A percentile compares a stretch with the other conserved stretches of the same genome.
phyloP scores from a whole-genome alignment of 2,329 filamentous ascomycete species.

The Canariomyces notabilis region DNA sequence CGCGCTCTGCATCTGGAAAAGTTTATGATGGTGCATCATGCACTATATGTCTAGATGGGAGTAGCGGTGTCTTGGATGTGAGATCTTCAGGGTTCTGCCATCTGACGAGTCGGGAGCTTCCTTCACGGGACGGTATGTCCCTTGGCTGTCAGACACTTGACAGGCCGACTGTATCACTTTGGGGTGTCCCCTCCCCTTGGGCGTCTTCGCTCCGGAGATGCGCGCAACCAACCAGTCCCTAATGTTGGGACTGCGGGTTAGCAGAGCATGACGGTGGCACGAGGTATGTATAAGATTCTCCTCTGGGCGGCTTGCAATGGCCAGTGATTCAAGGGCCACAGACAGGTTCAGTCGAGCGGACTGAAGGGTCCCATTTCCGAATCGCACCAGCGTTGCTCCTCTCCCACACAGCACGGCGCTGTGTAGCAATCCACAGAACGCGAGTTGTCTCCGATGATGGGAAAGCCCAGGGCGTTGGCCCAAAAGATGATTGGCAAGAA shows the following conservation, averaged over 20 bases:
- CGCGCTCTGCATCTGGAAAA: conserved; percentile 6
- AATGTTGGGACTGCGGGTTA: no score
- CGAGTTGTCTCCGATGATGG: not conserved
- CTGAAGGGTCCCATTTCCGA: no score
- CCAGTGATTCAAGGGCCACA: no score
- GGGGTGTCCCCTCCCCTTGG: no score
- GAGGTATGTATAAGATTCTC: no score
- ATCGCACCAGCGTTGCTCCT: not conserved
- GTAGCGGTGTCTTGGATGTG: conserved; percentile 13
- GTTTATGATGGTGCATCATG: conserved; percentile 16
- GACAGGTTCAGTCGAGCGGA: no score
- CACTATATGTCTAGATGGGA: conserved; percentile 12
- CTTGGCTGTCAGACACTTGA: not conserved
- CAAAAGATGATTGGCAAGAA: conserved; percentile 9
- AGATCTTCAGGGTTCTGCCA: conserved; percentile 15
- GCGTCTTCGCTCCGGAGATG: no score
- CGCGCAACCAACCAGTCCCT: no score
- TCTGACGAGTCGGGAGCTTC: not conserved
- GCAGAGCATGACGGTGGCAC: no score
- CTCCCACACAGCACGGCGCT: conserved; percentile 1
- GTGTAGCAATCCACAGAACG: conserved; percentile 5
- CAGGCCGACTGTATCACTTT: not conserved
- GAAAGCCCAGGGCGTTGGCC: conserved; percentile 6
- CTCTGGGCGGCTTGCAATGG: no score
- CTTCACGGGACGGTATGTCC: not conserved